A percentile compares a stretch with the other conserved stretches of the same genome.
These are phyloP conservation scores for Colletotrichum australisinense DNA, from an alignment of 2,329 filamentous ascomycete species.

Conservation along the genomic window DNA sequence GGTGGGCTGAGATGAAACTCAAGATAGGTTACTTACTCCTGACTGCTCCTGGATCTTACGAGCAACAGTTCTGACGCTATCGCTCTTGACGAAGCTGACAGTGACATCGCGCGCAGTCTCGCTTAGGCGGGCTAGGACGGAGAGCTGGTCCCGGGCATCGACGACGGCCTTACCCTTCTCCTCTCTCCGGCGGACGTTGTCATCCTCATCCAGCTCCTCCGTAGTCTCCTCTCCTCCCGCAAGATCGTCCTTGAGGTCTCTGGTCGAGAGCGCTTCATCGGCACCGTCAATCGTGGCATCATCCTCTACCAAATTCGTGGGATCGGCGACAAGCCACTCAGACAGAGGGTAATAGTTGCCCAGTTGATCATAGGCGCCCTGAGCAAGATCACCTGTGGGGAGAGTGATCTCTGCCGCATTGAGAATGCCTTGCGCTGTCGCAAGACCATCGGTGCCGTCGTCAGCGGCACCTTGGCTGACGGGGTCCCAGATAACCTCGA, in stretches of 20 bases:
- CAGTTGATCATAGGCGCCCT: conserved; percentile 78
- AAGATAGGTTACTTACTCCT: conserved; percentile 60
- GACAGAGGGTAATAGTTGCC: conserved; percentile 78
- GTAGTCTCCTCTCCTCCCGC: conserved; percentile 48
- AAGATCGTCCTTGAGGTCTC: conserved; percentile 50
- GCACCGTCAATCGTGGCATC: conserved; percentile 57
- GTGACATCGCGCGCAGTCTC: conserved; percentile 74
- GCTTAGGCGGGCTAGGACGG: conserved; percentile 72
- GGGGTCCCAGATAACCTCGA: conserved; percentile 74
- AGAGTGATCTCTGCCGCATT: conserved; percentile 82
- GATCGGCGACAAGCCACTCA: conserved; percentile 76
- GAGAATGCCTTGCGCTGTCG: conserved; percentile 83
- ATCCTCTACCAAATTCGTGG: conserved; percentile 63
- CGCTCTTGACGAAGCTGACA: conserved; percentile 66
- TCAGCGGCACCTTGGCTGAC: conserved; percentile 51
- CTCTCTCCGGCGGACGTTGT: conserved; percentile 56
- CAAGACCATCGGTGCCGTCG: conserved; percentile 56
- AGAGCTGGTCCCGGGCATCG: conserved; percentile 65
- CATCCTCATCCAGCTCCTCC: conserved; percentile 45
- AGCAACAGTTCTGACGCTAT: conserved; percentile 73
- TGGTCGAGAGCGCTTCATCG: conserved; percentile 31
- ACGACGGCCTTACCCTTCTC: conserved; percentile 70
- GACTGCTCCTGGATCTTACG: conserved; percentile 72
- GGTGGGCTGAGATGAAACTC: neutral
- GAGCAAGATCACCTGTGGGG: conserved; percentile 77